Percentiles rank a stretch among this genome's conserved stretches.
phyloP scores from a whole-genome alignment of 345 rosid species.

The Psidium friedrichsthalianum region DNA sequence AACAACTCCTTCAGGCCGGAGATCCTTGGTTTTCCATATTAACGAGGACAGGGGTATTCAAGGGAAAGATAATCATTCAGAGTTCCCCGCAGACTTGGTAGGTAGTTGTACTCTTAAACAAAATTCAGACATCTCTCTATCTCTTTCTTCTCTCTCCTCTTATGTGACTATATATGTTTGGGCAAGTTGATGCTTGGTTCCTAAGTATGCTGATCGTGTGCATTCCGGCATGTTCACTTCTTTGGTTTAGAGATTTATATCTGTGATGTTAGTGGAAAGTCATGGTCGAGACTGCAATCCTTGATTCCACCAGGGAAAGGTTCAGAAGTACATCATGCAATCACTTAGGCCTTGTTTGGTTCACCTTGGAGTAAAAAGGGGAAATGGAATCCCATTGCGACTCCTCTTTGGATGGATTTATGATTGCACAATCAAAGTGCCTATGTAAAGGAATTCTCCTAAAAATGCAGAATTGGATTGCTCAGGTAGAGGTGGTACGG shows the following conservation, averaged over 20 bases:
- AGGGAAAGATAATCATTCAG: constrained; percentile 45
- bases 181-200: not conserved
- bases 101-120: not conserved
- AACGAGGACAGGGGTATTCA: constrained; percentile 83
- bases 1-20: constrained; percentile 42
- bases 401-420: not conserved
- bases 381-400: not conserved
- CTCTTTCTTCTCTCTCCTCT: not conserved
- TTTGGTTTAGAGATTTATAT: not conserved
- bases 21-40: constrained; percentile 82
- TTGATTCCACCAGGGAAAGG: not conserved
- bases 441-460: not conserved
- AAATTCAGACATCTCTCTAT: not conserved
- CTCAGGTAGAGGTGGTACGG: not conserved
- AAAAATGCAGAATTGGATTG: not conserved
- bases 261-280: not conserved
- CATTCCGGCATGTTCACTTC: not conserved
- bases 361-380: not conserved
- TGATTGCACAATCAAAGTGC: not conserved
- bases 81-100: constrained; percentile 70
- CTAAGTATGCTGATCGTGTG: not conserved
- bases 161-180: not conserved
- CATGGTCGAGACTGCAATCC: not conserved
- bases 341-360: not conserved
- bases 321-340: not conserved